These are phyloP conservation scores for Epichloe gansuensis DNA, from an alignment of 2,329 filamentous ascomycete genomes.

Conservation along the genomic window DNA sequence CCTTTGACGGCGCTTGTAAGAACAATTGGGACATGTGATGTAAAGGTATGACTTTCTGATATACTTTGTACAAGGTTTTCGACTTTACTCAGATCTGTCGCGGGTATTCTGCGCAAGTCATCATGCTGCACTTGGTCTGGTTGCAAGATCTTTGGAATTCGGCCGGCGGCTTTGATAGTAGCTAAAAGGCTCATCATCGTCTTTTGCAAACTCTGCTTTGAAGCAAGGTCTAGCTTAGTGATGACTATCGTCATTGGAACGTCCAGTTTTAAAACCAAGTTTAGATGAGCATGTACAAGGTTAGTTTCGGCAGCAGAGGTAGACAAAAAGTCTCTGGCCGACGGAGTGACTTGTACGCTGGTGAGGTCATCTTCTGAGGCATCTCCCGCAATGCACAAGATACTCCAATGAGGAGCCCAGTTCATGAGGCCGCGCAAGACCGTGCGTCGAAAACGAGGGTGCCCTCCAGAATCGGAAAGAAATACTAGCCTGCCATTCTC, in stretches of 20 bases:
- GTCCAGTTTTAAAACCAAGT: slow-evolving; percentile 69
- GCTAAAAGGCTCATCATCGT: slow-evolving; percentile 64
- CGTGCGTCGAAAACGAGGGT: slow-evolving; percentile 78
- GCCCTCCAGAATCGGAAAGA: slow-evolving; percentile 82
- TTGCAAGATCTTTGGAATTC: slow-evolving; percentile 61
- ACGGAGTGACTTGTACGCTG: slow-evolving; percentile 28
- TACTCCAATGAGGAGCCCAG: slow-evolving; percentile 89
- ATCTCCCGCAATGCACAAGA: slow-evolving; percentile 78
- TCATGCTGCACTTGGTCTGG: slow-evolving; percentile 34
- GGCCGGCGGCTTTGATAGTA: slow-evolving; percentile 60
- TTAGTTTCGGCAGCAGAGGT: slow-evolving; percentile 48
- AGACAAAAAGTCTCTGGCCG: slow-evolving; percentile 38
- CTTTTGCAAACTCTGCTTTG: slow-evolving; percentile 53
- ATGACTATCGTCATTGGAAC: slow-evolving; percentile 71
- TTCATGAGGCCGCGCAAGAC: slow-evolving; percentile 82
- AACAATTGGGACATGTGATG: slow-evolving; percentile 62
- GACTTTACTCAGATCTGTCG: slow-evolving; percentile 44
- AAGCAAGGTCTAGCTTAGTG: slow-evolving; percentile 83
- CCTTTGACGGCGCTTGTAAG: slow-evolving; percentile 81
- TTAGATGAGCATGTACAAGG: slow-evolving; percentile 65
- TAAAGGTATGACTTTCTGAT: slow-evolving; percentile 25
- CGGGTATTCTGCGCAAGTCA: slow-evolving; percentile 44
- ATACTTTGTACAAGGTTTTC: slow-evolving; percentile 41
- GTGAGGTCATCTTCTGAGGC: slow-evolving; percentile 37
- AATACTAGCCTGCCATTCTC: slow-evolving; percentile 68